Evolutionary conservation across 306 rosid genomes (phyloP).

Genomic region (Vicia villosa): DNA sequence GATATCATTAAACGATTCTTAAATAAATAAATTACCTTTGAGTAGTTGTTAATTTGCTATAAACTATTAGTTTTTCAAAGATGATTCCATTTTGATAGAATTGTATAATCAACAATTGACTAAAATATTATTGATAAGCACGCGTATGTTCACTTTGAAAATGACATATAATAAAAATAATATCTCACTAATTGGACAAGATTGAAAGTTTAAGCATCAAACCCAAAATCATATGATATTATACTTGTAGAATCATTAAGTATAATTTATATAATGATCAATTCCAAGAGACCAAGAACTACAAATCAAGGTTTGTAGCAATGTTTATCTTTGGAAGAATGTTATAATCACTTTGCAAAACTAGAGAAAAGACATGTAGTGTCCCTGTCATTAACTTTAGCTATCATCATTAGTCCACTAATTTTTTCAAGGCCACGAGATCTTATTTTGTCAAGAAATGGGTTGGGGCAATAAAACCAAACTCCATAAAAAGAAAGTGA

Average conservation of each 20-base stretch:
- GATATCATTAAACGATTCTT: constrained; percentile 24
- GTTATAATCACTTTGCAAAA: constrained; percentile 31
- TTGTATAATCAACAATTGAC: constrained; percentile 11
- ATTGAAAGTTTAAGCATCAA: constrained; percentile 37
- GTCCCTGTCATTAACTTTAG: constrained; percentile 55
- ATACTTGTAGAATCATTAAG: constrained; percentile 11
- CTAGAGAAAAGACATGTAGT: constrained; percentile 38
- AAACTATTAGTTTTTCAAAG: constrained; percentile 31
- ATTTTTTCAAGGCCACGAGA: constrained; percentile 34
- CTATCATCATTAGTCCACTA: constrained; percentile 47
- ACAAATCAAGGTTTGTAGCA: constrained; percentile 28
- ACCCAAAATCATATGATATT: constrained; percentile 39
- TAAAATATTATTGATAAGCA: constrained; percentile 39
- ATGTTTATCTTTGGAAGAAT: constrained; percentile 39
- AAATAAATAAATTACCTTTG: constrained; percentile 28
- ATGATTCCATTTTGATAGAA: constrained; percentile 33
- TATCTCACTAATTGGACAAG: constrained; percentile 36
- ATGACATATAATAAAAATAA: constrained; percentile 29
- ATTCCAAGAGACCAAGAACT: constrained; percentile 27
- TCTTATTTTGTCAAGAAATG: constrained; percentile 40
- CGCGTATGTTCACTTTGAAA: constrained; percentile 41
- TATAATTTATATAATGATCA: constrained; percentile 30
- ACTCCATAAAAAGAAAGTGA: constrained; percentile 29
- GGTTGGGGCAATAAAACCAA: not conserved
- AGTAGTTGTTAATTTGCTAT: constrained; percentile 1